phyloP scores from a whole-genome alignment of 768 basidiomycete genomes.

The Boletus reticulatus region DNA sequence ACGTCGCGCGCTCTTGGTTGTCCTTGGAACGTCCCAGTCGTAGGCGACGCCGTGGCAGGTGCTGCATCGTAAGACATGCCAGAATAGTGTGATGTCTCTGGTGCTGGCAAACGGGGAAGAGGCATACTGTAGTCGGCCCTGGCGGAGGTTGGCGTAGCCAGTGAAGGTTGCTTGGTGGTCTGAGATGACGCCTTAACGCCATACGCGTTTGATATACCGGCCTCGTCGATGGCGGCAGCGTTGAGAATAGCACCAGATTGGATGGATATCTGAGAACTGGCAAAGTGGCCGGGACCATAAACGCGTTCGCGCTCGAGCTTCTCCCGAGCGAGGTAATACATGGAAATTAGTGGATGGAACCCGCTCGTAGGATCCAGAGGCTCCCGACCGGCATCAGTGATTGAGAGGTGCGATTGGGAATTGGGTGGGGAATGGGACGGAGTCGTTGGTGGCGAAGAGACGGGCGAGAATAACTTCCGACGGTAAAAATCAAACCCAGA shows the following conservation, averaged over 20 bases:
- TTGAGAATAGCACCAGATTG: conserved; percentile 28
- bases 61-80: conserved; percentile 75
- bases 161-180: conserved; percentile 30
- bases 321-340: conserved; percentile 95
- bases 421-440: conserved; percentile 61
- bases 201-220: conserved; percentile 11
- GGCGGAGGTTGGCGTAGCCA: conserved; percentile 29
- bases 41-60: conserved; percentile 50
- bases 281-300: conserved; percentile 93
- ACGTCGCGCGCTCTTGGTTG: conserved; percentile 68
- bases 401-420: conserved; percentile 55
- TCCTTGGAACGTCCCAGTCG: conserved; percentile 53
- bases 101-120: conserved; percentile 76
- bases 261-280: conserved; percentile 81
- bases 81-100: conserved; percentile 78
- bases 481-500: conserved; percentile 95
- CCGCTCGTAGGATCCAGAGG: conserved; percentile 83
- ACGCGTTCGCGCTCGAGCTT: conserved; percentile 93
- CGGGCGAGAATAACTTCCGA: conserved; percentile 75
- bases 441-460: conserved; percentile 46
- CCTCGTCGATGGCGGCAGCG: conserved; percentile 17
- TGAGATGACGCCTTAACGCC: conserved; percentile 30
- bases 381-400: conserved; percentile 47
- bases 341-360: conserved; percentile 92
- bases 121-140: conserved; percentile 81